A percentile compares a stretch with the other conserved stretches of the same genome.
Evolutionary conservation across 2,329 filamentous ascomycete species (phyloP).

Genomic region (Apiospora aurea): DNA sequence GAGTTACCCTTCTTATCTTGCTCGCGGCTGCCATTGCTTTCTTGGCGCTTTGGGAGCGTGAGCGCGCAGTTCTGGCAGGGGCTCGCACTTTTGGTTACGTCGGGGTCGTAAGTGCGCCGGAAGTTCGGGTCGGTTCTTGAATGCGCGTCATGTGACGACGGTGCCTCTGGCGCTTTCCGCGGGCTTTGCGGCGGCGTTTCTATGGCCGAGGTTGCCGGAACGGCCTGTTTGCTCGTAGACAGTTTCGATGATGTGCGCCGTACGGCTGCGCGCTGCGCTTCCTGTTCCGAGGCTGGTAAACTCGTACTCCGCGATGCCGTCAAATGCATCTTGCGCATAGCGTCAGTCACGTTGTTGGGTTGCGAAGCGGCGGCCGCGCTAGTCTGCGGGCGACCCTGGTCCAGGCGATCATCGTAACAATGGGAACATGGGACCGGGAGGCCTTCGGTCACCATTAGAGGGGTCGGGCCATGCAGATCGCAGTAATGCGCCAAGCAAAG

Average conservation of each 20-base stretch:
- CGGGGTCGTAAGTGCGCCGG: slow-evolving; percentile 68
- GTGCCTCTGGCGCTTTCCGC: slow-evolving; percentile 47
- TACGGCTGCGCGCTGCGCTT: slow-evolving; percentile 52
- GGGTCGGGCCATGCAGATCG: slow-evolving; percentile 73
- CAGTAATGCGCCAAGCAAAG: slow-evolving; percentile 75
- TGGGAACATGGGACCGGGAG: slow-evolving; percentile 65
- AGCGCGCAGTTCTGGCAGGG: slow-evolving; percentile 75
- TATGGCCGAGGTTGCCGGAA: slow-evolving; percentile 49
- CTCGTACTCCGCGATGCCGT: slow-evolving; percentile 51
- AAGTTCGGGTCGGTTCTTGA: slow-evolving; percentile 65
- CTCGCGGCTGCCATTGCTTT: slow-evolving; percentile 32
- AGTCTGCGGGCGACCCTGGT: slow-evolving; percentile 49
- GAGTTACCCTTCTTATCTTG: slow-evolving; percentile 32
- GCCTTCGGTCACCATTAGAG: slow-evolving; percentile 74
- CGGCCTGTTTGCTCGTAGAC: slow-evolving; percentile 39
- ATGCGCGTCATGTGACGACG: slow-evolving; percentile 26
- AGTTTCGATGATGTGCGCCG: slow-evolving; percentile 46
- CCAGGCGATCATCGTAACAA: slow-evolving; percentile 59
- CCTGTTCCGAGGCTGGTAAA: slow-evolving; percentile 52
- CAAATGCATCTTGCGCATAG: slow-evolving; percentile 56
- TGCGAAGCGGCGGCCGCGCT: slow-evolving; percentile 46
- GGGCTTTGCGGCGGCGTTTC: slow-evolving; percentile 68
- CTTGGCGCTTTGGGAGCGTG: slow-evolving; percentile 63
- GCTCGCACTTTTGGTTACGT: slow-evolving; percentile 67
- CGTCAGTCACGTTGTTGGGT: slow-evolving; percentile 51